Base-by-base conservation (phyloP, 2,329 filamentous ascomycete genomes). In the Metarhizium anisopliae region DNA sequence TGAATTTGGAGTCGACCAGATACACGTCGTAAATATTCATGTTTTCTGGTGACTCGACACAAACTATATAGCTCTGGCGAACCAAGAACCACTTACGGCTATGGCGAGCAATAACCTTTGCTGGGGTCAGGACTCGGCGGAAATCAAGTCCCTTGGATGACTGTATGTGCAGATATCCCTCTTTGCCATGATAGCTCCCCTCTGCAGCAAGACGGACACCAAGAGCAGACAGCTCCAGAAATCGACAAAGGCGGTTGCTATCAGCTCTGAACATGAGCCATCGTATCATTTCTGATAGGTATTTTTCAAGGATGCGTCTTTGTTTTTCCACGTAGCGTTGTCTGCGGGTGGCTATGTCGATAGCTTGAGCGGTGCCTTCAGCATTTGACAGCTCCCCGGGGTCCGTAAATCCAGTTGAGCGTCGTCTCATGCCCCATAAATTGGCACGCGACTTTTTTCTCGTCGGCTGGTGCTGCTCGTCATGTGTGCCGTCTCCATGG, bases 21-120 rank as follows among this genome's bases (percentile, higher is more conserved):
- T 96, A 97, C 25, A 99, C 94, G 72, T 99, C 95, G 68, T 96
- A 96, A 38, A 97, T 95, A 65, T 96, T 93, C 88, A 97, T 95
- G 64, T 95, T 95, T 69, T 97, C 93, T 0, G 94, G 94, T 0
- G 94, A 96, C 68, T 97, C 93, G n/a, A 97, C 92, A 63, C 93
- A 96, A 49, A 96, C 93, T 58, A 99, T 86, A 66, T 99, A 99
- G 74, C 91, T 97, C 71, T 97, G 92, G 53, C 94, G 81, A n/a
- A 99, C 91, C 20, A 97, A 77, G 68, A 99, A 99, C 94, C 94
- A 99, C 70, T 96, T 96, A 18, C 91, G 90, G 58, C 84, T 87
- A 71, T 96, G 92, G 13, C 91, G 83, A 53, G 85, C 84, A 66
- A 91, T 89, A 59, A 96, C 80, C 64, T 91, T 85, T 53, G 83